These are phyloP conservation scores for Boletus rex-veris DNA, from an alignment of 768 basidiomycete species.

Conservation along the genomic window DNA sequence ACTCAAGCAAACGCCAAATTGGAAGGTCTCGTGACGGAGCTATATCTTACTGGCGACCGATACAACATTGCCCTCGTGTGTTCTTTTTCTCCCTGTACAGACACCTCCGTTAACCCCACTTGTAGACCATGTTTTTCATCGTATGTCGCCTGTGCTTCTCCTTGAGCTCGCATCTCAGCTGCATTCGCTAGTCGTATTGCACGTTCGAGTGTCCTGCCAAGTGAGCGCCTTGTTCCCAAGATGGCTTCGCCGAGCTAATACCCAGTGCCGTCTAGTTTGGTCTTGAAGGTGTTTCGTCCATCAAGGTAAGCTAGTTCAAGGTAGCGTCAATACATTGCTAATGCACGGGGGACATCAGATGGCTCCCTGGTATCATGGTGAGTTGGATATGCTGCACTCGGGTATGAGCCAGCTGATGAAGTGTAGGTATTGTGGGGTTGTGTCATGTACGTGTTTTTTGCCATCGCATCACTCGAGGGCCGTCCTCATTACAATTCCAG, in stretches of 20 bases:
- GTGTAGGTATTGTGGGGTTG: conserved; percentile 61
- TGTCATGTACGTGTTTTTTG: conserved; percentile 43
- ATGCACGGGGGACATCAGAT: conserved; percentile 32
- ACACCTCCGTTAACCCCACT: not conserved
- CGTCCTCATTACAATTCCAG: conserved; percentile 27
- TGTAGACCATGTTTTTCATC: conserved; percentile 67
- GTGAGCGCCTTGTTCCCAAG: conserved; percentile 27
- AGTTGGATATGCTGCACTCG: conserved; percentile 7
- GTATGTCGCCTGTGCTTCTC: conserved; percentile 35
- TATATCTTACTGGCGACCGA: conserved; percentile 52
- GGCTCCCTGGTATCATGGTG: conserved; percentile 67
- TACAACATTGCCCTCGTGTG: conserved; percentile 67
- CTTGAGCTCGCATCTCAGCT: not conserved
- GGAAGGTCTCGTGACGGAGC: conserved; percentile 55
- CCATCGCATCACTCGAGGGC: not conserved
- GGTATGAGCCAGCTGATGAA: not conserved
- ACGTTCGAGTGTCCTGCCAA: conserved; percentile 67
- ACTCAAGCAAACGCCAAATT: conserved; percentile 57
- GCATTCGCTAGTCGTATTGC: conserved; percentile 24
- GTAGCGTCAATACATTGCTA: not conserved
- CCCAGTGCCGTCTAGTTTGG: conserved; percentile 16
- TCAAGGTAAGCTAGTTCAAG: conserved; percentile 42
- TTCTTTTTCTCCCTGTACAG: not conserved
- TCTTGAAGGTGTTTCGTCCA: conserved; percentile 61
- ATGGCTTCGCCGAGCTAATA: not conserved